Base-by-base conservation (phyloP, 805 yeast species). In the Ogataea dorogensis region DNA sequence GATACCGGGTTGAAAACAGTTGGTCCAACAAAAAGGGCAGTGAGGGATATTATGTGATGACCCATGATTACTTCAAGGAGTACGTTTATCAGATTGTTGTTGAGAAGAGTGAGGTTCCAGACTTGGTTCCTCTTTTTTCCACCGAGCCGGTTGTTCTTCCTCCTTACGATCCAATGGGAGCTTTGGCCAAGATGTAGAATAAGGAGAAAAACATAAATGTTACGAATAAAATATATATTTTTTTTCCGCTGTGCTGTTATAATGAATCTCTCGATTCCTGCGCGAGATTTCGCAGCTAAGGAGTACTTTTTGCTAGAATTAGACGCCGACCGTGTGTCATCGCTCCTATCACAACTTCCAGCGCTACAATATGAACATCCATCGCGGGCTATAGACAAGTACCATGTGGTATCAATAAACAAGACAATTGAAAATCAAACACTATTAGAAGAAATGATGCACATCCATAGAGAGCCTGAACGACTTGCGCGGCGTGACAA, bases 101-200 rank as follows among this genome's bases (percentile, higher is more conserved):
- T 29, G 79, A 75, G 46, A 54, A 66, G 54, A 65, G 57, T 36
- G 81, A 73, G 48, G 61, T 74, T 29, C 64, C 68, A 11, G 55
- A 53, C 20, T 63, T 71, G 19, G 53, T 74, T 31, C 46, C 55
- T 8, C 54, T 62, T 24, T 65, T 69, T 43, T 73, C 66, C 40
- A 56, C 67, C 24, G 40, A 42, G 9, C 77, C 81, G 25, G 68
- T 75, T 39, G 71, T 71, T n/a, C 65, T 81, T 23, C 86, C 86
- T 32, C 77, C 84, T 8, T 81, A 86, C 77, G 89, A 81, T 54
- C 87, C 89, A 34, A 79, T 80, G 80, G 89, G 88, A 34, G 84
- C 88, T 2, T 59, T 81, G 36, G 88, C 88, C 24, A 26, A 14
- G n/a, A 35, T 35, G 29, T 35, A 29, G 13, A 21, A n/a, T 10